phyloP scores from a whole-genome alignment of 2,329 filamentous ascomycete genomes.

The Aspergillus novofumigatus region DNA sequence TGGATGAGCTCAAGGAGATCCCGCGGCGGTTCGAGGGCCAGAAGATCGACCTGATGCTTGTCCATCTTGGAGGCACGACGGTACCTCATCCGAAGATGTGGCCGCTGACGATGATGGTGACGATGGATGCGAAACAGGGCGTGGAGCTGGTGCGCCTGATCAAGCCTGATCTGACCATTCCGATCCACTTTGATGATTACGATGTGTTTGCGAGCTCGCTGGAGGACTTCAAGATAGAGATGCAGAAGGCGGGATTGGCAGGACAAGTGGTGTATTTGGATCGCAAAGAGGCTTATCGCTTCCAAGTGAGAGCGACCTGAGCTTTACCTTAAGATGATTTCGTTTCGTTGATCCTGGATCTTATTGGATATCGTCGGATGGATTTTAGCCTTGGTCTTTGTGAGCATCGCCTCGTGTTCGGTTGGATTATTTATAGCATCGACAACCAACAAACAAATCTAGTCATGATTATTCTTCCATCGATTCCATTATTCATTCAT shows the following conservation, averaged over 20 bases:
- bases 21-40: constrained; percentile 51
- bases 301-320: constrained; percentile 39
- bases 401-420: not conserved
- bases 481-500: not conserved
- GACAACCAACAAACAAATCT: not conserved
- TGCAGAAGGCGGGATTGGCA: constrained; percentile 49
- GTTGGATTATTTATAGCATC: not conserved
- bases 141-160: constrained; percentile 58
- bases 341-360: not conserved
- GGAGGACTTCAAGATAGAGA: constrained; percentile 55
- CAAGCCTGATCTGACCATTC: constrained; percentile 58
- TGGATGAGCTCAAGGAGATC: constrained; percentile 60
- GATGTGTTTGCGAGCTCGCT: constrained; percentile 58
- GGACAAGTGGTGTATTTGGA: constrained; percentile 59
- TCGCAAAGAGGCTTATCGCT: constrained; percentile 54
- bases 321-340: not conserved
- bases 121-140: constrained; percentile 63
- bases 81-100: constrained; percentile 58
- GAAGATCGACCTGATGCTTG: constrained; percentile 62
- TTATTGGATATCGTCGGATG: not conserved
- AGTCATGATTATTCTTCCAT: not conserved
- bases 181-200: constrained; percentile 64
- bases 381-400: not conserved
- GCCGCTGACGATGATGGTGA: constrained; percentile 65
- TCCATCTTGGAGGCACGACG: constrained; percentile 63